Evolutionary conservation across 805 yeast species (phyloP).

Genomic region (Helenozyma rhizophorensis): DNA sequence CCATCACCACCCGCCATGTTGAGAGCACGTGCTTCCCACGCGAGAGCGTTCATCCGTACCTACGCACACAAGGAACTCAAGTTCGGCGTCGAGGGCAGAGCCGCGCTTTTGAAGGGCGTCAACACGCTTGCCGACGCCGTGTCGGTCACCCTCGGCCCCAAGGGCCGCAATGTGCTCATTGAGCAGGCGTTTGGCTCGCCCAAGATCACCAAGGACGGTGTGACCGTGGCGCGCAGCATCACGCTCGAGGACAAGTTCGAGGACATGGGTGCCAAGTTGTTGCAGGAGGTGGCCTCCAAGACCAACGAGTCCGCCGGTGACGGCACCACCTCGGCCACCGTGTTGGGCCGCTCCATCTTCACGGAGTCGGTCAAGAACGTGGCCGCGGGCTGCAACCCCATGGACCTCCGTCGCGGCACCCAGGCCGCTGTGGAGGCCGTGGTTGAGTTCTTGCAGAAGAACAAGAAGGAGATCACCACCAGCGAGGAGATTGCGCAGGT

Average conservation of each 20-base stretch:
- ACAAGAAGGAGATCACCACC: constrained; percentile 91
- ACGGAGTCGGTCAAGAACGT: constrained; percentile 94
- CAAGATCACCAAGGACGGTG: constrained; percentile 98
- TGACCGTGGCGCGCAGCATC: constrained; percentile 88
- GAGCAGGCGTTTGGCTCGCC: constrained; percentile 97
- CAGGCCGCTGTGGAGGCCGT: constrained; percentile 96
- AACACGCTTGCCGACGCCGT: constrained; percentile 95
- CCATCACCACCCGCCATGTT: constrained; percentile 30
- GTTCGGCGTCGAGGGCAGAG: constrained; percentile 97
- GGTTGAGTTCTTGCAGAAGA: constrained; percentile 72
- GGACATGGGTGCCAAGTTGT: constrained; percentile 90
- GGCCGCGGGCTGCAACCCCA: constrained; percentile 98
- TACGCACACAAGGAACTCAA: constrained; percentile 85
- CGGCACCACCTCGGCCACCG: constrained; percentile 97
- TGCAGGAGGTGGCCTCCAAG: constrained; percentile 96
- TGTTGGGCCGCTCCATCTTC: constrained; percentile 91
- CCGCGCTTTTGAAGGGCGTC: constrained; percentile 89
- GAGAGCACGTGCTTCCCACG: constrained; percentile 45
- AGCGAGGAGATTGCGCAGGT: constrained; percentile 96
- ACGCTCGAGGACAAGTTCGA: constrained; percentile 85
- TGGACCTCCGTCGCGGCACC: constrained; percentile 95
- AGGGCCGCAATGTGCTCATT: constrained; percentile 94
- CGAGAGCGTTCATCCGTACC: constrained; percentile 43
- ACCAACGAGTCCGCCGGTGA: constrained; percentile 98
- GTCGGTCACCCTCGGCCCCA: constrained; percentile 94